phyloP scores from a whole-genome alignment of 768 basidiomycete species.

The Leccinum variicolor region DNA sequence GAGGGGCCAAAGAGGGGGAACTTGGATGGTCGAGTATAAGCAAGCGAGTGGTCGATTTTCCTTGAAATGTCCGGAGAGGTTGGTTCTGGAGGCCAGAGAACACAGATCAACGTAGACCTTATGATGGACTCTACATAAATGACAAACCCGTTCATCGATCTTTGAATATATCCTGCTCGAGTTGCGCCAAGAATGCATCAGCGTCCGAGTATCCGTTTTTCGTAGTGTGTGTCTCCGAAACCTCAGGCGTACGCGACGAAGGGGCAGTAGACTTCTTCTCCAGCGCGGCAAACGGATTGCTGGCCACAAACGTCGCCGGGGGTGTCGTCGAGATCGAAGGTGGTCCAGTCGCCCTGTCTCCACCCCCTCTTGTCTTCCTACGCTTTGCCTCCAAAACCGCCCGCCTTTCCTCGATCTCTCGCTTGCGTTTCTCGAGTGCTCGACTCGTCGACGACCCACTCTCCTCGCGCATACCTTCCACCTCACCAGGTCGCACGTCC shows the following conservation, averaged over 20 bases:
- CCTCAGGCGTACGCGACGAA: constrained; percentile 18
- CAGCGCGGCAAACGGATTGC: constrained; percentile 51
- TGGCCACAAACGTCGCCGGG: constrained; percentile 12
- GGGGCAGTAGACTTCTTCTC: constrained; percentile 34
- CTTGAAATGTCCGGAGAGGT: constrained; percentile 46
- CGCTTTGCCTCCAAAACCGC: constrained; percentile 64
- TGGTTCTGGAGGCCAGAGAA: constrained; percentile 38
- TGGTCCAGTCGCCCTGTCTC: not conserved
- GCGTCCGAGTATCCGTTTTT: constrained; percentile 31
- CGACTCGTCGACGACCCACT: constrained; percentile 40
- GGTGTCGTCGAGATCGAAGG: not conserved
- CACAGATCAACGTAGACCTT: constrained; percentile 3
- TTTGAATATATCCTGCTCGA: constrained; percentile 58
- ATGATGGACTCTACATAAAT: not conserved
- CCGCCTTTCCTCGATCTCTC: constrained; percentile 66
- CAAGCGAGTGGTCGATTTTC: constrained; percentile 42
- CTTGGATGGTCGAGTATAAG: constrained; percentile 42
- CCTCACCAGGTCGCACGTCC: constrained; percentile 63
- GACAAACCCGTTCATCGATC: constrained; percentile 5
- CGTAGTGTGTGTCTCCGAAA: constrained; percentile 24
- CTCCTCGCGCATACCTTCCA: constrained; percentile 67
- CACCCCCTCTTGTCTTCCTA: constrained; percentile 41
- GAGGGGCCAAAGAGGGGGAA: constrained; percentile 33
- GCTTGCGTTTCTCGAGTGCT: constrained; percentile 63
- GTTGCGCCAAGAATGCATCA: constrained; percentile 62